Percentiles rank a stretch among this genome's conserved stretches.
These are phyloP conservation scores for Orbilia javanica DNA, from an alignment of 2,329 filamentous ascomycete species.

Conservation along the genomic window DNA sequence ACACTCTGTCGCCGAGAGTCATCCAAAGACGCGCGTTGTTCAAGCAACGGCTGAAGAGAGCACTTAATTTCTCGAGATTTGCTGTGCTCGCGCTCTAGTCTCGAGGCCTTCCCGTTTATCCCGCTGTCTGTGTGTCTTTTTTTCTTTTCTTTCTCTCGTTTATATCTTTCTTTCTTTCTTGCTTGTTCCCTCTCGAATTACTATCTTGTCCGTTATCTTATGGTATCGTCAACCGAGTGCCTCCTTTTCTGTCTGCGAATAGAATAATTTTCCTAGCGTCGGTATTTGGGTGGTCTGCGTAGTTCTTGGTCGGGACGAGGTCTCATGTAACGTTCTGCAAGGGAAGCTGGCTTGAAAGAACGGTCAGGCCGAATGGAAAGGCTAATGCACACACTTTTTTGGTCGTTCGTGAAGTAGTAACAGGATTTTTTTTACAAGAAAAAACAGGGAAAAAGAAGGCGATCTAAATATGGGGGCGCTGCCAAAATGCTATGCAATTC, in stretches of 20 bases:
- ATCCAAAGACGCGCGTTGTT: conserved; percentile 39
- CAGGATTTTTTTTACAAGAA: not conserved
- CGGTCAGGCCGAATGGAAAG: conserved; percentile 35
- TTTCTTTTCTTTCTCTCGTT: not conserved
- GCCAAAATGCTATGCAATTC: conserved; percentile 16
- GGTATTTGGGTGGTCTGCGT: conserved; percentile 31
- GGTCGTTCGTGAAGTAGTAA: conserved; percentile 19
- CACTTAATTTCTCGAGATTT: no score
- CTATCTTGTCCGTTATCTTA: conserved; percentile 13
- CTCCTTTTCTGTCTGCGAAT: not conserved
- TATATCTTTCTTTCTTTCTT: not conserved
- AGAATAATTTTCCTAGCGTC: conserved; percentile 9
- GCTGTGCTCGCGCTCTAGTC: no score
- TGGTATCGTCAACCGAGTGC: not conserved
- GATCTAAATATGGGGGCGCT: conserved; percentile 19
- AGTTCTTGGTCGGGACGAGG: conserved; percentile 48
- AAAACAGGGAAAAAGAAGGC: conserved; percentile 21
- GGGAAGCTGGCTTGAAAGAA: conserved; percentile 55
- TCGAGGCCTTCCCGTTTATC: not conserved
- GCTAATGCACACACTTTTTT: conserved; percentile 18
- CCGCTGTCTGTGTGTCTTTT: no score
- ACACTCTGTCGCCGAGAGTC: conserved; percentile 16
- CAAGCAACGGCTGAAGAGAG: conserved; percentile 4
- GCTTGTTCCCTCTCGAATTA: not conserved
- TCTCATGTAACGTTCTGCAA: conserved; percentile 58